phyloP scores from a whole-genome alignment of 345 rosid genomes.

The Euphorbia peplus region DNA sequence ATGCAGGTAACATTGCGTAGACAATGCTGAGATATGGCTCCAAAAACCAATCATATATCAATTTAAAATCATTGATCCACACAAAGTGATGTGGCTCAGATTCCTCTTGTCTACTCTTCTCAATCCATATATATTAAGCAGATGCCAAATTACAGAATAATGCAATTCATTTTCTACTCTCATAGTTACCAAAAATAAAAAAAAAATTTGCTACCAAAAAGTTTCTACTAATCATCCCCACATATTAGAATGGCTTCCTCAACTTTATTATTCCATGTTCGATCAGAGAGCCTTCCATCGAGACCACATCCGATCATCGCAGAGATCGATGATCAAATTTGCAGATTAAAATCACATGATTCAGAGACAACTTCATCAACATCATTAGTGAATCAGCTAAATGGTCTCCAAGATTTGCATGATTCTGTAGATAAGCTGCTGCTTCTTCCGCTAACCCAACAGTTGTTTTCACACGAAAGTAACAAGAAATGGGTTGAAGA shows the following conservation, averaged over 20 bases:
- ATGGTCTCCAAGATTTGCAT: conserved; percentile 13
- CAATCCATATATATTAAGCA: not conserved
- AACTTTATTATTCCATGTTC: conserved; percentile 33
- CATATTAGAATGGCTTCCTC: conserved; percentile 36
- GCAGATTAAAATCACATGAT: conserved; percentile 26
- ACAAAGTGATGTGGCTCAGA: not conserved
- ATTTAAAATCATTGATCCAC: not conserved
- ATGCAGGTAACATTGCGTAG: no score
- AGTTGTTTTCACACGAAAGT: not conserved
- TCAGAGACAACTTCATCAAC: conserved; percentile 30
- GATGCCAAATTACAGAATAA: not conserved
- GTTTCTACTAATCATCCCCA: no score
- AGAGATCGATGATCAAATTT: conserved; percentile 33
- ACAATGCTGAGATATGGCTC: no score
- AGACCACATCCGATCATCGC: conserved; percentile 40
- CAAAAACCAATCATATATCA: no score
- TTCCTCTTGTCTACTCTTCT: conserved; percentile 9
- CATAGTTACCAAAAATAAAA: not conserved
- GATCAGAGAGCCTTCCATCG: conserved; percentile 48
- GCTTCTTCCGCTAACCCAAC: conserved; percentile 10
- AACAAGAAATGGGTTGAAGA: conserved; percentile 14
- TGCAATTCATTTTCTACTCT: not conserved
- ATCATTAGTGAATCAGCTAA: conserved; percentile 4
- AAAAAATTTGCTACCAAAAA: no score
- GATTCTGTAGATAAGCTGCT: conserved; percentile 16